A percentile compares a stretch with the other conserved stretches of the same genome.
phyloP scores from a whole-genome alignment of 805 yeast genomes.

The Candida methanosorbosa region DNA sequence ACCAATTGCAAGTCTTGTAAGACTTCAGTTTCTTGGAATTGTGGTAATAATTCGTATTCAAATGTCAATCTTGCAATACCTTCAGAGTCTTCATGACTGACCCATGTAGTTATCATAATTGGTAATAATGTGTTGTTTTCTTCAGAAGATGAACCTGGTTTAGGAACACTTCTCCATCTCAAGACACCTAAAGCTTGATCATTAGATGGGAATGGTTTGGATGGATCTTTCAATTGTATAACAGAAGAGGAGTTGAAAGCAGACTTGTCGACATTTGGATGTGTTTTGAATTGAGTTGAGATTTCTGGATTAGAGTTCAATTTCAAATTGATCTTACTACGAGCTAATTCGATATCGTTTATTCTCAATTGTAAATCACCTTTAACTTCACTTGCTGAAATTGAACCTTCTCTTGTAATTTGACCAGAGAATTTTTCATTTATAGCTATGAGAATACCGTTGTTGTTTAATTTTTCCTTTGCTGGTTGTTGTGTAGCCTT shows the following conservation, averaged over 20 bases:
- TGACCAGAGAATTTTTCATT: slow-evolving; percentile 74
- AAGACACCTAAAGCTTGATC: slow-evolving; percentile 87
- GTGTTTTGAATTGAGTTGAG: slow-evolving; percentile 72
- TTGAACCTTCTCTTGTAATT: slow-evolving; percentile 75
- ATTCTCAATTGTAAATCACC: slow-evolving; percentile 89
- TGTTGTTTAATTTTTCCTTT: slow-evolving; percentile 36
- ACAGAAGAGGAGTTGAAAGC: slow-evolving; percentile 48
- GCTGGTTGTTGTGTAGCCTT: slow-evolving; percentile 15
- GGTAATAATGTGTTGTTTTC: slow-evolving; percentile 58
- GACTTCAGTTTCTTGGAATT: slow-evolving; percentile 28
- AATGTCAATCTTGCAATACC: slow-evolving; percentile 67
- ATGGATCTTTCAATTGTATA: slow-evolving; percentile 68
- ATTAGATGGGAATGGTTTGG: slow-evolving; percentile 82
- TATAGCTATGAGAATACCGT: slow-evolving; percentile 72
- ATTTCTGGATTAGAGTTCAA: slow-evolving; percentile 39
- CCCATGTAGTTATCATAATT: slow-evolving; percentile 77
- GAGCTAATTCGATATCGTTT: slow-evolving; percentile 63
- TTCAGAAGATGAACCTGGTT: slow-evolving; percentile 32
- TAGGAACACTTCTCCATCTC: slow-evolving; percentile 79
- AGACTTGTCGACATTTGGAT: slow-evolving; percentile 87
- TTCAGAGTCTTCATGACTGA: slow-evolving; percentile 50
- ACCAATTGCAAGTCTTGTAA: slow-evolving; percentile 45
- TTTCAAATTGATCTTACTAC: slow-evolving; percentile 51
- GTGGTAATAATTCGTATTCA: slow-evolving; percentile 70
- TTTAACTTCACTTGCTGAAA: slow-evolving; percentile 65